A percentile compares a stretch with the other conserved stretches of the same genome.
phyloP scores from a whole-genome alignment of 192 early-diverging fungal genomes.

The Coemansia sp. region DNA sequence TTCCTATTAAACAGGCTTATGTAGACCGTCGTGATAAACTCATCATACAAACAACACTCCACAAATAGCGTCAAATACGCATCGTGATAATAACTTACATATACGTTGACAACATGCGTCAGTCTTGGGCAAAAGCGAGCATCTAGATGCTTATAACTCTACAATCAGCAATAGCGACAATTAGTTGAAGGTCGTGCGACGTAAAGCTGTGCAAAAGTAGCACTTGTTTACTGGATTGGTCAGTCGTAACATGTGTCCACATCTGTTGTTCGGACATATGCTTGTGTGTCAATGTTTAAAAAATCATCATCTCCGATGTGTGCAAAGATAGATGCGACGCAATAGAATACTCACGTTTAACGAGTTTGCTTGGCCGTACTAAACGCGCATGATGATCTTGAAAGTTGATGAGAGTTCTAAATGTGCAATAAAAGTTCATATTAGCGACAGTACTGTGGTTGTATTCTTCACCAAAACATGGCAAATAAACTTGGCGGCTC shows the following conservation, averaged over 20 bases:
- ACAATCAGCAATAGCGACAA: not conserved
- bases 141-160: not conserved
- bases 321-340: not conserved
- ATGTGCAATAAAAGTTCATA: conserved; percentile 1
- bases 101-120: not conserved
- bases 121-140: too few species aligned
- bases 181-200: not conserved
- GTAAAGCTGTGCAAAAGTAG: not conserved
- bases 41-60: conserved; percentile 33
- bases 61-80: not conserved
- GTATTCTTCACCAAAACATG: not conserved
- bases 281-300: conserved; percentile 37
- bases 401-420: not conserved
- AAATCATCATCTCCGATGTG: conserved; percentile 30
- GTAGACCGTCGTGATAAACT: conserved; percentile 54
- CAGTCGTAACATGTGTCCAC: conserved; percentile 43
- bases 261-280: conserved; percentile 52
- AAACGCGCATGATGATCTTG: not conserved
- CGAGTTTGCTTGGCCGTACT: not conserved
- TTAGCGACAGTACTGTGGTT: not conserved
- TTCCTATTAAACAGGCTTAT: conserved; percentile 48
- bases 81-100: conserved; percentile 3
- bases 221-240: conserved; percentile 9
- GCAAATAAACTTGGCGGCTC: conserved; percentile 13
- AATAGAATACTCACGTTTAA: not conserved